These are phyloP conservation scores for Yamadazyma pseudoaaseri DNA, from an alignment of 1,139 yeast species.

Conservation along the genomic window DNA sequence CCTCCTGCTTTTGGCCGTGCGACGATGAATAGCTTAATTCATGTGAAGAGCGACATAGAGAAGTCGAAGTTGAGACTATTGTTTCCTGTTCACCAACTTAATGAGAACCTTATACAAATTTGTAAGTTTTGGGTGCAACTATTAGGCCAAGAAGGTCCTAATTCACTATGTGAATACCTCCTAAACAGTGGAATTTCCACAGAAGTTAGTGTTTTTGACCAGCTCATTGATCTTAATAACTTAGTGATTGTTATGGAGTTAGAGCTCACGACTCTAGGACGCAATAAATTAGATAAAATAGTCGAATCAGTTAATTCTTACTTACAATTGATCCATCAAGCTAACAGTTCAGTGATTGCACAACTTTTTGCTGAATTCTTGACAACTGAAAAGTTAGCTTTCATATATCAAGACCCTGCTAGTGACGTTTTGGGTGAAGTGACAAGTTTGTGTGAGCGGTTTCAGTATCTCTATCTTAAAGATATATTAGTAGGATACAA, in stretches of 20 bases:
- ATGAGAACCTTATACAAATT: constrained; percentile 21
- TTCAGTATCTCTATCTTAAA: constrained; percentile 8
- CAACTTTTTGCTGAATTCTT: constrained; percentile 9
- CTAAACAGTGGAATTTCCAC: constrained; percentile 25
- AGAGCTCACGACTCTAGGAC: constrained; percentile 43
- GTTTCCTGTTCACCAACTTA: constrained; percentile 31
- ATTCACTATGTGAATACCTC: constrained; percentile 41
- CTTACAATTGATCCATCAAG: background rate
- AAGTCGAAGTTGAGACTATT: constrained; percentile 26
- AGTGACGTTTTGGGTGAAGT: constrained; percentile 10
- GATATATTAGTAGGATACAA: constrained; percentile 13
- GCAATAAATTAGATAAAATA: constrained; percentile 4
- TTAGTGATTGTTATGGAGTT: constrained; percentile 46
- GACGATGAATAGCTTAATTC: constrained; percentile 1
- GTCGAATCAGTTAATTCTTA: constrained; percentile 22
- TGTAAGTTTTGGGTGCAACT: constrained; percentile 52
- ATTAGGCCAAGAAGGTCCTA: constrained; percentile 58
- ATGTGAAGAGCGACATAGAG: background rate
- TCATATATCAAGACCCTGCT: constrained; percentile 10
- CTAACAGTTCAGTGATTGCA: background rate
- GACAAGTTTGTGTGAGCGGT: constrained; percentile 7
- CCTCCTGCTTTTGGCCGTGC: constrained; percentile 1
- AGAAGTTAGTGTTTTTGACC: constrained; percentile 37
- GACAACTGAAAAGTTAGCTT: constrained; percentile 10
- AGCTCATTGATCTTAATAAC: constrained; percentile 31